Percentiles rank a stretch among this genome's conserved stretches.
Conservation (phyloP, 176 grass and related monocot species). For the Rhynchospora tenuis region DNA sequence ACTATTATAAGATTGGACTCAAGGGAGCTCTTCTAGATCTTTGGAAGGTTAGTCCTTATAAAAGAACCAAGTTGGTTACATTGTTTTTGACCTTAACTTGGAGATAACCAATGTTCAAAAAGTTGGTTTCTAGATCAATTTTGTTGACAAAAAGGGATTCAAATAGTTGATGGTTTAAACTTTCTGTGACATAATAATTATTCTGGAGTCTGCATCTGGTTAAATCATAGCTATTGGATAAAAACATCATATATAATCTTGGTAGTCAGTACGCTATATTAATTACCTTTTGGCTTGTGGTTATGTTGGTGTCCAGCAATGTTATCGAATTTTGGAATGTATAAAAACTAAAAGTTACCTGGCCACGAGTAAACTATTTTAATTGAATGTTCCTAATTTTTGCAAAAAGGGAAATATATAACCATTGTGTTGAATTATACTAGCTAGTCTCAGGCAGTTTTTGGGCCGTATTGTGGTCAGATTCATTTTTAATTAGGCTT, state of each 20-base stretch:
- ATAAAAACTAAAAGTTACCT: too few species aligned
- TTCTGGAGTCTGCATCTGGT: background rate
- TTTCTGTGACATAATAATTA: background rate
- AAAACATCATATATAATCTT: background rate
- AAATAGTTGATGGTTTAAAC: background rate
- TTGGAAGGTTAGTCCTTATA: background rate
- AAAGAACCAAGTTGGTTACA: background rate
- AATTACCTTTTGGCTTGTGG: background rate
- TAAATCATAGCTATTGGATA: background rate
- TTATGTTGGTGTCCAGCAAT: background rate
- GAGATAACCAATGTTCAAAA: background rate
- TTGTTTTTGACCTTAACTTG: background rate
- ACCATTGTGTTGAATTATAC: too few species aligned
- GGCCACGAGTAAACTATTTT: too few species aligned
- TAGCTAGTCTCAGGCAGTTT: too few species aligned
- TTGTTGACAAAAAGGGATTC: background rate
- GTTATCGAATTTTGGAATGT: background rate
- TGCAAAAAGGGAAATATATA: too few species aligned
- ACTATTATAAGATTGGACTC: too few species aligned
- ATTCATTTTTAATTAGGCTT: too few species aligned
- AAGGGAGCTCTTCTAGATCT: background rate
- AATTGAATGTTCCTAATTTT: too few species aligned
- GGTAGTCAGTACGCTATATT: too few species aligned
- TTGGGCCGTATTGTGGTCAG: too few species aligned
- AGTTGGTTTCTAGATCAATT: background rate